A percentile compares a stretch with the other conserved stretches of the same genome.
Conservation (phyloP, 805 yeast species). For the Clavispora asparagi region DNA sequence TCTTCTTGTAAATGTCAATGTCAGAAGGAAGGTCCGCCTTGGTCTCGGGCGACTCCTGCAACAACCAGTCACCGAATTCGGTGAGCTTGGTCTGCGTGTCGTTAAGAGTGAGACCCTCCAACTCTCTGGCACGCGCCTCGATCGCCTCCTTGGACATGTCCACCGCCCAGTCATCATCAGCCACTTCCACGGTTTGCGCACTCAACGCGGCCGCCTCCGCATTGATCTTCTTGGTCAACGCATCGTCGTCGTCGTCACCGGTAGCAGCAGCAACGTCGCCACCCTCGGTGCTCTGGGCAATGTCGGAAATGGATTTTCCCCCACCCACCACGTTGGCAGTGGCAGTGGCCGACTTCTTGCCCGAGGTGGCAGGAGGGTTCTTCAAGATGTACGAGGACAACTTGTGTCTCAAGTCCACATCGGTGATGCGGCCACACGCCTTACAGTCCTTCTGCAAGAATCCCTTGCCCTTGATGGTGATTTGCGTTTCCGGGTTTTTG, state of each 20-base stretch:
- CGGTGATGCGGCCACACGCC: conserved; percentile 92
- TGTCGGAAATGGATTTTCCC: conserved; percentile 74
- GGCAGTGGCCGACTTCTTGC: conserved; percentile 80
- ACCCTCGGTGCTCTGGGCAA: conserved; percentile 50
- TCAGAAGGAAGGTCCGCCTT: conserved; percentile 68
- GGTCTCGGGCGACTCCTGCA: conserved; percentile 41
- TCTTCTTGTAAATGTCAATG: conserved; percentile 88
- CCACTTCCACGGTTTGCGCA: conserved; percentile 50
- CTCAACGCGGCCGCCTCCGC: conserved; percentile 75
- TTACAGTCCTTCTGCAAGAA: conserved; percentile 87
- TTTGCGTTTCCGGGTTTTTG: conserved; percentile 96
- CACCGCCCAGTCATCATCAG: conserved; percentile 95
- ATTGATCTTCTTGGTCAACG: conserved; percentile 69
- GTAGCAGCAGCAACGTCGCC: conserved; percentile 28
- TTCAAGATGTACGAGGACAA: conserved; percentile 81
- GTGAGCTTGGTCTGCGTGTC: conserved; percentile 52
- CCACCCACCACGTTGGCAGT: conserved; percentile 87
- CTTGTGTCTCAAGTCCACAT: conserved; percentile 80
- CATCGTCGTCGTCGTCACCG: conserved; percentile 60
- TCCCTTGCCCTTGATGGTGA: conserved; percentile 70
- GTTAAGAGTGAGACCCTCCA: conserved; percentile 57
- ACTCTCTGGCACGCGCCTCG: conserved; percentile 81
- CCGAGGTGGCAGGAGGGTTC: conserved; percentile 71
- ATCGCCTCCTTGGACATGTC: conserved; percentile 97
- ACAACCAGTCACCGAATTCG: conserved; percentile 87